Evolutionary conservation across 1,284 basidiomycete genomes (phyloP), one percentile per base, ranked within the genome.

Genomic region (Malassezia sympodialis): DNA sequence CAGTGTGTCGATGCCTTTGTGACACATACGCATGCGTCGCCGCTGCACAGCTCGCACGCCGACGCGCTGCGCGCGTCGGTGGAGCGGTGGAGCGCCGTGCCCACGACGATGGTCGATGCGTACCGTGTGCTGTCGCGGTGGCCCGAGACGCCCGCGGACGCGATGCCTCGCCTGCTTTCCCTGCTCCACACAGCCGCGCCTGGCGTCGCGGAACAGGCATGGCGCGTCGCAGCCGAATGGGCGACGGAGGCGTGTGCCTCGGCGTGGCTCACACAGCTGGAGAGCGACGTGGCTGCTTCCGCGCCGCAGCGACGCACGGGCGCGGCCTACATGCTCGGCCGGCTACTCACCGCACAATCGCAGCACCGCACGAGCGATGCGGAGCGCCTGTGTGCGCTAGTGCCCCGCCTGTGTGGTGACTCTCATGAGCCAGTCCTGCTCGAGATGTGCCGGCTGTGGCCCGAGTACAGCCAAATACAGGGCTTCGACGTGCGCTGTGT

Each of bases 1-100:
- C 24, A 28, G 30, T 49, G 31, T 32, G 19, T 49, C 14, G 23
- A 37, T 30, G 27, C 28, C 17, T 46, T 46, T 8, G 44, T 46
- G 7, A 12, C n/a, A 6, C 30, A 49, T 49, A 37, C 46, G 7
- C 46, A 35, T 19, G 27, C 32, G 10, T 26, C 40, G 32, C 39
- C 53, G 3, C 35, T 55, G 34, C 19, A 35, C 14, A 23, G 19
- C 2, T 27, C 53, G 17, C 53, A 55, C 35, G 42, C 46, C n/a
- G 23, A 14, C 12, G 40, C 48, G 41, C 48, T 55, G 4, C 48
- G 53, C 21, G 32, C 31, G 27, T 32, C 35, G 8, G 32, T 55
- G 8, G 35, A 42, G 15, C 40, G 21, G 10, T 49, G 46, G 46
- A 39, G 32, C n/a, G 21, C 14, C 3, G 34, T 15, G 23, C 21